Base-by-base conservation (phyloP, 2,329 filamentous ascomycete genomes). In the Cladosporium sp. region DNA sequence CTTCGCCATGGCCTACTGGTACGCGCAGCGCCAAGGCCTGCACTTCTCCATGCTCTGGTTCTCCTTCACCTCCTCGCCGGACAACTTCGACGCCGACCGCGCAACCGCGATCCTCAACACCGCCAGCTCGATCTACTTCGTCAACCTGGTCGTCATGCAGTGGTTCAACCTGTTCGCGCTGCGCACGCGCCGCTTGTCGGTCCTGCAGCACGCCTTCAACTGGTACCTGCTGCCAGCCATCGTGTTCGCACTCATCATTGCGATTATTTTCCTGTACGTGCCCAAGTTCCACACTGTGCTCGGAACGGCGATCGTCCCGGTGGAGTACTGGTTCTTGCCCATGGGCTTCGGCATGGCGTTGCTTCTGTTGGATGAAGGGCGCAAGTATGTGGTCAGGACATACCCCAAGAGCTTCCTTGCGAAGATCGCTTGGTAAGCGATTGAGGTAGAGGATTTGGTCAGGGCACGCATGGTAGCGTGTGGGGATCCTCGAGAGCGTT, bases 121-220 rank as follows among this genome's bases (percentile, higher is more conserved):
- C 67, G 90, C 89, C 0, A 89, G 86, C 44, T 90, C 88, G 18
- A 88, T 94, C 67, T 93, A 93, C 77, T 93, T 93, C 72, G 86
- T 93, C 70, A 93, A 89, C 67, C 80, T 94, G 26, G 91, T 94
- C 2, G 88, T 93, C 59, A 92, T 93, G 90, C 89, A 92, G 82
- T 89, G 88, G 82, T 92, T 92, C 81, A 92, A 90, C 74, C 81
- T 93, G 4, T 84, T 93, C 73, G 87, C 88, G 1, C 83, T 91
- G 5, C 84, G 90, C 18, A 93, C 82, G 70, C 70, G 80, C 74
- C 74, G 85, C 74, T 66, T 87, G 72, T 80, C 86, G 65, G 86
- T 93, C 69, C 88, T 93, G 76, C 88, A 92, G 74, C 90, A 93
- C 71, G 87, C 88, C 3, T 90, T 90, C 0, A 93, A 93, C 74